These are phyloP conservation scores for Lentinula edodes DNA, from an alignment of 768 basidiomycete species.

Conservation along the genomic window DNA sequence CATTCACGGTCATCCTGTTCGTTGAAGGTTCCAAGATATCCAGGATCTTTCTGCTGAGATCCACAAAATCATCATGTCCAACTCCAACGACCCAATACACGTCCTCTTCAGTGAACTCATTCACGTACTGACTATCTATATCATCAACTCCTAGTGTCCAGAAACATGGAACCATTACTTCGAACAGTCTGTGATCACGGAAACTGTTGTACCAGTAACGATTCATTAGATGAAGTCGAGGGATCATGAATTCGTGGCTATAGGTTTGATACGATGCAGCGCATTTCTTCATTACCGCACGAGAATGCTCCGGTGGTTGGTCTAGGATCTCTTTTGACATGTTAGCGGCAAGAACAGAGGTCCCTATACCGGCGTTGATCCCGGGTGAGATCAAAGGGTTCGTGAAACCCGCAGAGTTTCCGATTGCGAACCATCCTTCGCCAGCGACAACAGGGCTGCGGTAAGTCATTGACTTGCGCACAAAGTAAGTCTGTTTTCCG, in stretches of 20 bases:
- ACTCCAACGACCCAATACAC: not conserved
- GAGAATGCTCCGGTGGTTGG: not conserved
- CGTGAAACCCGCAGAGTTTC: constrained; percentile 9
- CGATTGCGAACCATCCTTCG: constrained; percentile 10
- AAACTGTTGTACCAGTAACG: not conserved
- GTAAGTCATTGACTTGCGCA: constrained; percentile 11
- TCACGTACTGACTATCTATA: not conserved
- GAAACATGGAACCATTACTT: not conserved
- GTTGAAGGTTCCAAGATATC: not conserved
- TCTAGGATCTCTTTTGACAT: not conserved
- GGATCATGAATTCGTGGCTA: not conserved
- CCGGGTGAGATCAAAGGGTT: constrained; percentile 12
- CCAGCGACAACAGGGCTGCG: constrained; percentile 9
- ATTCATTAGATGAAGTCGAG: not conserved
- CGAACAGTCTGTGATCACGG: not conserved
- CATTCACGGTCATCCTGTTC: not conserved
- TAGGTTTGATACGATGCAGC: not conserved
- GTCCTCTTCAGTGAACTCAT: not conserved
- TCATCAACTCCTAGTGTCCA: not conserved
- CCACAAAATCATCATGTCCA: not conserved
- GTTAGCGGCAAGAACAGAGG: constrained; percentile 7
- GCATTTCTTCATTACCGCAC: not conserved
- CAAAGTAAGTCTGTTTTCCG: constrained; percentile 9
- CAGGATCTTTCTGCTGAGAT: not conserved
- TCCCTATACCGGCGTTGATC: constrained; percentile 12